A percentile compares a stretch with the other conserved stretches of the same genome.
Conservation (phyloP, 345 rosid species). For the Alliaria petiolata region DNA sequence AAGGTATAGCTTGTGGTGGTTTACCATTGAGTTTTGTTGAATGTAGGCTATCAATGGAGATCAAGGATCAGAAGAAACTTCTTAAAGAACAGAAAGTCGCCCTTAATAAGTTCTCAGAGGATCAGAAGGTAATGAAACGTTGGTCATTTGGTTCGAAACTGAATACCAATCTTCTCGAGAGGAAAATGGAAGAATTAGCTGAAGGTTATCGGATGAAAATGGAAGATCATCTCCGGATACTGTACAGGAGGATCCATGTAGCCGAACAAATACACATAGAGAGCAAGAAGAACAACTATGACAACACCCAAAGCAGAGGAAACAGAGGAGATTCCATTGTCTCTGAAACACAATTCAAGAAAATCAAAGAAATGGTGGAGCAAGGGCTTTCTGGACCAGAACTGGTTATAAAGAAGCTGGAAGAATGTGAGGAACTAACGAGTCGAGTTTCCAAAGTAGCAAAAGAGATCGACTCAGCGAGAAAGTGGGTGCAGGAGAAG, state of each 20-base stretch:
- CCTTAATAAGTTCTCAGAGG: constrained; percentile 37
- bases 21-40: neutral
- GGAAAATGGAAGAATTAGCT: constrained; percentile 64
- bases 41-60: constrained; percentile 23
- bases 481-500: constrained; percentile 33
- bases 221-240: constrained; percentile 63
- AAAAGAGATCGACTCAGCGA: constrained; percentile 44
- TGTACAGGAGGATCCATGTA: constrained; percentile 60
- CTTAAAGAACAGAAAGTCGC: constrained; percentile 31
- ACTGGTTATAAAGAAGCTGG: constrained; percentile 33
- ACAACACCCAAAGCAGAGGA: neutral
- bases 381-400: constrained; percentile 41
- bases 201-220: constrained; percentile 52
- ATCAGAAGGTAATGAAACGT: constrained; percentile 31
- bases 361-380: constrained; percentile 29
- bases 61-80: constrained; percentile 35
- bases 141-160: constrained; percentile 40
- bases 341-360: constrained; percentile 21
- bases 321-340: neutral
- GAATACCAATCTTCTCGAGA: constrained; percentile 36
- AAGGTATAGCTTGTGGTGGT: too few relatives aligned
- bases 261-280: constrained; percentile 50
- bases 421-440: constrained; percentile 27
- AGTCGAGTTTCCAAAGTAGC: constrained; percentile 36
- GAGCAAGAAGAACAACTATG: neutral